Base-by-base conservation (phyloP, 306 rosid genomes). In the Ormosia semicastrata region DNA sequence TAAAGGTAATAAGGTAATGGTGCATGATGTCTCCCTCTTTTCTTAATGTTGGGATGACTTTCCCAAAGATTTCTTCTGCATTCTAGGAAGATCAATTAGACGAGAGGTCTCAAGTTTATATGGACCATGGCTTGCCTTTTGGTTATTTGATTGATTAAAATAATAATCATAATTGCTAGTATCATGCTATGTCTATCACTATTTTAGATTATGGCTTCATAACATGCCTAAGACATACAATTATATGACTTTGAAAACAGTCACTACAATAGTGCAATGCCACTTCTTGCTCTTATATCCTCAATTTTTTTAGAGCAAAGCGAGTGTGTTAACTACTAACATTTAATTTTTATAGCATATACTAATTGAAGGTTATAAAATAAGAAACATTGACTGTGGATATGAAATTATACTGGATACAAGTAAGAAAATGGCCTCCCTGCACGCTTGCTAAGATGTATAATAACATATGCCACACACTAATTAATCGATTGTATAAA, bases 221-320 rank as follows among this genome's bases (percentile, higher is more conserved):
- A 80, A 90, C 98, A 92, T 90, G 97, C 97, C 70, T 80, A 77
- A 81, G 83, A 79, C 85, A 85, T 81, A 80, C 80, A 76, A 85
- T 79, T 81, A 81, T 82, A 71, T 79, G 71, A 75, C 56, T n/a
- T 65, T 73, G 75, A 54, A 73, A 76, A 73, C 29, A 39, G 29
- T 54, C 72, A 47, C 80, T 14, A 1, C 53, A 75, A 80, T 68
- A 68, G 74, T 80, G 70, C 57, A 65, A 77, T 44, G 70, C 77
- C 83, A 49, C 74, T 82, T 34, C 65, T 39, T 11, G 39, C 62
- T 49, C 62, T 33, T 43, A 63, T 53, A 63, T 37, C 15, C 64
- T 64, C 18, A 18, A 15, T 52, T 79, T 63, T 63, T 7, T 54
- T 18, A 54, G 64, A 67, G 71, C 66, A 57, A 30, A 54, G 6